Conservation (phyloP, 108 stramenopile species). For the Pelagomonas calceolata region DNA sequence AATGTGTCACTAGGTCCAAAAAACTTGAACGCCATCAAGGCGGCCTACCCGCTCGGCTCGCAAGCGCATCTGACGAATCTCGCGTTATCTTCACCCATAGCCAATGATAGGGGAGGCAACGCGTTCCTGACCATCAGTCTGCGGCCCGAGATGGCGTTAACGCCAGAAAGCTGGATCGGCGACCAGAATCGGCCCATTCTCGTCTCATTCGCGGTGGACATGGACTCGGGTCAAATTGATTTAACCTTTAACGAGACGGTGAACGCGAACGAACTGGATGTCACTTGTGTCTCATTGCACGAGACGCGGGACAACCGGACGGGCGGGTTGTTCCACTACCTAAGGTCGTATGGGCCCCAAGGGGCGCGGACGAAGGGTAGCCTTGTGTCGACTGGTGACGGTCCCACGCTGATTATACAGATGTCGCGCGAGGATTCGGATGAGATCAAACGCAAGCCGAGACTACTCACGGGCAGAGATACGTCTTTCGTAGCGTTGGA, state of each 20-base stretch:
- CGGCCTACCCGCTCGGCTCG: not conserved
- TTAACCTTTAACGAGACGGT: slow-evolving; percentile 12
- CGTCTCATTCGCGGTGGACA: slow-evolving; percentile 4
- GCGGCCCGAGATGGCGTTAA: no score
- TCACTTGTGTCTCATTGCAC: not conserved
- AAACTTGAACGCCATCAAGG: slow-evolving; percentile 5
- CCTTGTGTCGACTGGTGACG: not conserved
- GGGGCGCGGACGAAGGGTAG: not conserved
- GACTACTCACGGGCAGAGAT: not conserved
- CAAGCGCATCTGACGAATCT: not conserved
- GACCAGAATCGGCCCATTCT: slow-evolving; percentile 8
- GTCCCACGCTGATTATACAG: not conserved
- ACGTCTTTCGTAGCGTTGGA: not conserved
- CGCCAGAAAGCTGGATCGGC: no score
- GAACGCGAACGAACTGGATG: not conserved
- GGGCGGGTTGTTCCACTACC: not conserved
- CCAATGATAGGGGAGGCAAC: slow-evolving; percentile 5
- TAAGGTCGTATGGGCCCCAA: not conserved
- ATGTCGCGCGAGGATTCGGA: not conserved
- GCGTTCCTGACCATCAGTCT: not conserved
- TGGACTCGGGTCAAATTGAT: slow-evolving; percentile 3
- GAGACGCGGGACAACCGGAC: not conserved
- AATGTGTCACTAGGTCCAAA: not conserved
- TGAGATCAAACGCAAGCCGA: not conserved
- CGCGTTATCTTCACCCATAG: not conserved